Percentiles rank a stretch among this genome's conserved stretches.
Conservation (phyloP, 768 basidiomycete genomes). For the Tylopilus plumbeoviolaceoides region DNA sequence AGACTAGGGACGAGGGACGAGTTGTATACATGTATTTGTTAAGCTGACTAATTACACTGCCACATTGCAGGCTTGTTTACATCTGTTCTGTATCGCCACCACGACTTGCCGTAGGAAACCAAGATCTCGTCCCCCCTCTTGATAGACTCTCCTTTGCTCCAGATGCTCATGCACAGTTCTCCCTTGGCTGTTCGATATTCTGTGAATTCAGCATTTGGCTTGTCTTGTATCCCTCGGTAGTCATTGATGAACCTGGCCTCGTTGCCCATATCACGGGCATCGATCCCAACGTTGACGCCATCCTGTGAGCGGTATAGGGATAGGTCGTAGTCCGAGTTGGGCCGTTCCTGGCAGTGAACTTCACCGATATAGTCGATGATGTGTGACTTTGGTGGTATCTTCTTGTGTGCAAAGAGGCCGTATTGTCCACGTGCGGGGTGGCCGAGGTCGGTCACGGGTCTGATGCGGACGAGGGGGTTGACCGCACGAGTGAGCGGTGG, state of each 20-base stretch:
- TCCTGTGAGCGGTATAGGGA: conserved; percentile 62
- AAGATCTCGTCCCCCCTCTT: conserved; percentile 81
- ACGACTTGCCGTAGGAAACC: conserved; percentile 84
- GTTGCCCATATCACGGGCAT: conserved; percentile 75
- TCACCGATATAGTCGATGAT: conserved; percentile 83
- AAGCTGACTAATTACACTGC: conserved; percentile 18
- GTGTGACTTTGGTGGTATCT: conserved; percentile 60
- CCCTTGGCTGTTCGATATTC: conserved; percentile 52
- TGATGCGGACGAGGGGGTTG: conserved; percentile 48
- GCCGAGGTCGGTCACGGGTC: conserved; percentile 43
- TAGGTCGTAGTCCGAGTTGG: conserved; percentile 81
- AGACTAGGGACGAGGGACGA: not conserved
- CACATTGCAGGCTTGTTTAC: not conserved
- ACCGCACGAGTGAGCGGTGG: conserved; percentile 2
- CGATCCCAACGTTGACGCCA: conserved; percentile 67
- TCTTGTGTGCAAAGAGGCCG: conserved; percentile 76
- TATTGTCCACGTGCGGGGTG: conserved; percentile 80
- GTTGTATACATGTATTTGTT: conserved; percentile 19
- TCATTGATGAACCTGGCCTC: conserved; percentile 90
- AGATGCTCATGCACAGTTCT: conserved; percentile 74
- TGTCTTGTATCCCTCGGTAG: conserved; percentile 70
- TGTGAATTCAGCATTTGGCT: conserved; percentile 68
- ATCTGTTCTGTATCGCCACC: conserved; percentile 53
- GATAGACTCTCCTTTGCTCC: conserved; percentile 56
- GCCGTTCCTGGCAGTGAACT: conserved; percentile 74